A percentile compares a stretch with the other conserved stretches of the same genome.
Evolutionary conservation across 345 rosid genomes (phyloP).

Genomic region (Populus alba): DNA sequence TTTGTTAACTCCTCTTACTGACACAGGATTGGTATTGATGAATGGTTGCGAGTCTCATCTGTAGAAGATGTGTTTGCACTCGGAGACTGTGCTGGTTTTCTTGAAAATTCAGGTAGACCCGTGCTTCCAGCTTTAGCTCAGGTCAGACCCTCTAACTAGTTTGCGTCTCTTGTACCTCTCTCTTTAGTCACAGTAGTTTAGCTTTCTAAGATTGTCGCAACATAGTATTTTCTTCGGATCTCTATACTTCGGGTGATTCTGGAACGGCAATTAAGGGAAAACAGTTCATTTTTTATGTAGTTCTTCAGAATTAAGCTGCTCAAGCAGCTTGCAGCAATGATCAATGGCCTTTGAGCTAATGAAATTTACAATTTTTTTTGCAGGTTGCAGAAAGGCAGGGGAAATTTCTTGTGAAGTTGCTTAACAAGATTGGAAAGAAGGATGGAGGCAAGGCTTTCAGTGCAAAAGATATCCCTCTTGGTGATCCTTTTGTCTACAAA

Average conservation of each 20-base stretch:
- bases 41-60: constrained; percentile 55
- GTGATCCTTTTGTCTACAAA: constrained; percentile 61
- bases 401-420: constrained; percentile 47
- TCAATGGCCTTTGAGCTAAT: not conserved
- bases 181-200: not conserved
- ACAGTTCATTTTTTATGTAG: not conserved
- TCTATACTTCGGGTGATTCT: not conserved
- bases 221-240: too few relatives aligned
- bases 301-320: not conserved
- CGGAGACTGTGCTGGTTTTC: constrained; percentile 76
- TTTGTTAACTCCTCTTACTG: not conserved
- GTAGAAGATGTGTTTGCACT: constrained; percentile 66
- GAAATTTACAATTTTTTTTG: not conserved
- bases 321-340: too few relatives aligned
- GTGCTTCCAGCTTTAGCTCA: constrained; percentile 79
- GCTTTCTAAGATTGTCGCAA: not conserved
- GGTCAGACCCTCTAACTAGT: constrained; percentile 23
- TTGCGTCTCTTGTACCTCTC: not conserved
- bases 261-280: not conserved
- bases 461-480: constrained; percentile 38
- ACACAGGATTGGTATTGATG: constrained; percentile 60
- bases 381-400: constrained; percentile 82
- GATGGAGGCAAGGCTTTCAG: constrained; percentile 52
- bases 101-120: constrained; percentile 61
- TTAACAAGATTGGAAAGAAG: constrained; percentile 49